A percentile compares a stretch with the other conserved stretches of the same genome.
phyloP scores from a whole-genome alignment of 352 stramenopile species.

The Blastocystis sp. region DNA sequence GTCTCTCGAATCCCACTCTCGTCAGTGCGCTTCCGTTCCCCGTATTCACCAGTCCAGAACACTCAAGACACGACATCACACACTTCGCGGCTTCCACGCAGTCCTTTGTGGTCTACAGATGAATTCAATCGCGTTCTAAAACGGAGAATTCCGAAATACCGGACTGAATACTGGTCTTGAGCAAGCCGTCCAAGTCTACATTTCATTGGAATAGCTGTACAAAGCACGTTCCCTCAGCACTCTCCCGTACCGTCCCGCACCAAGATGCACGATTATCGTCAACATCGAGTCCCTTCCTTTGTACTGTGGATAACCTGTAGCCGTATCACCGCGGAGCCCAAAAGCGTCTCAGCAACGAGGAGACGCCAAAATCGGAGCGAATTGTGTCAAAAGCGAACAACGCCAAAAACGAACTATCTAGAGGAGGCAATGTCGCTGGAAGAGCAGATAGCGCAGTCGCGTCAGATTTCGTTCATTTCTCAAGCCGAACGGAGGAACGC shows the following conservation, averaged over 20 bases:
- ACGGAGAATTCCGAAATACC: not conserved
- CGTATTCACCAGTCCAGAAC: conserved; percentile 56
- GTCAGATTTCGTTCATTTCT: conserved; percentile 50
- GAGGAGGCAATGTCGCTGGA: conserved; percentile 26
- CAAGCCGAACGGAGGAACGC: conserved; percentile 67
- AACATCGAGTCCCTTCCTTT: too few species aligned
- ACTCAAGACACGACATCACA: conserved; percentile 33
- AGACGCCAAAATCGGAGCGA: too few species aligned
- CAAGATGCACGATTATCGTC: not conserved
- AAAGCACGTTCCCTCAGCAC: not conserved
- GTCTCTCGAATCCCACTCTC: not conserved
- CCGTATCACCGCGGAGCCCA: too few species aligned
- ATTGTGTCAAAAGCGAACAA: too few species aligned
- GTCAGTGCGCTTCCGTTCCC: conserved; percentile 23
- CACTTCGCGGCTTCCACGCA: not conserved
- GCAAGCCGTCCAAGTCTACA: not conserved
- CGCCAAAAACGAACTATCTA: not conserved
- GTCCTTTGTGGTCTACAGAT: not conserved
- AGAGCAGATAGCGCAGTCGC: conserved; percentile 30
- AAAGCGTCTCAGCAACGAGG: too few species aligned
- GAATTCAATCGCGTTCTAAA: not conserved
- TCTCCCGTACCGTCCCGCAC: not conserved
- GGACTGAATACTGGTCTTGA: not conserved
- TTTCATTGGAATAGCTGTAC: not conserved
- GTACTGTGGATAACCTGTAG: too few species aligned